Evolutionary conservation across 2,329 filamentous ascomycete species (phyloP).

Genomic region (Pseudocercospora vitis): DNA sequence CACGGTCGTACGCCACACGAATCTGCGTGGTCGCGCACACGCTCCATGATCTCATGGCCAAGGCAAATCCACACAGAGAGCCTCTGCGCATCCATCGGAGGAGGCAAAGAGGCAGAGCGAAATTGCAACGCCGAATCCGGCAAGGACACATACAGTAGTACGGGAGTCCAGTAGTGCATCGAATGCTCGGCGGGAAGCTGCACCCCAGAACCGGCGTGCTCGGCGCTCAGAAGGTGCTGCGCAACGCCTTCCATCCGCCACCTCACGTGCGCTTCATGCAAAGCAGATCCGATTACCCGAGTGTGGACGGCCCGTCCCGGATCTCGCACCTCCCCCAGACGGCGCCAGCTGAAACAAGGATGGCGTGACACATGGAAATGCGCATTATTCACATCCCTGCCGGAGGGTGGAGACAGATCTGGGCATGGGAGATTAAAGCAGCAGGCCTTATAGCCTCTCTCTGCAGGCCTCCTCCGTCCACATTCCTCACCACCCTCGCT

Average conservation of each 20-base stretch:
- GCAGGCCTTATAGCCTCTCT: too few relatives aligned
- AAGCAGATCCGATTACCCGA: too few relatives aligned
- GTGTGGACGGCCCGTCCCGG: too few relatives aligned
- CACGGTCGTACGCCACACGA: too few relatives aligned
- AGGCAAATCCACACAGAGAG: too few relatives aligned
- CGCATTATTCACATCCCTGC: neutral
- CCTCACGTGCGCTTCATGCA: conserved; percentile 3
- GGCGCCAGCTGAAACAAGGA: neutral
- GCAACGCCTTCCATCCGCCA: neutral
- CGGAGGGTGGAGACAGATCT: neutral
- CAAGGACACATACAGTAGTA: neutral
- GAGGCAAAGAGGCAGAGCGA: neutral
- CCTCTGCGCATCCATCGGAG: neutral
- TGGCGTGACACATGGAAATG: conserved; percentile 11
- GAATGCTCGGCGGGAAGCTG: too few relatives aligned
- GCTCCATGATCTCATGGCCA: too few relatives aligned
- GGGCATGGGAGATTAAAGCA: conserved; percentile 4
- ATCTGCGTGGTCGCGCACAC: too few relatives aligned
- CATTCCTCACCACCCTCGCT: neutral
- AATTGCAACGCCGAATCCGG: conserved; percentile 1
- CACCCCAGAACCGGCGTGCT: neutral
- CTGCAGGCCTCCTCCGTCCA: neutral
- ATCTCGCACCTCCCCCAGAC: conserved; percentile 1
- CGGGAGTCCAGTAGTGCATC: too few relatives aligned
- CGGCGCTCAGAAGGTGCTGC: neutral